Conservation (phyloP, 805 yeast species). For the Saturnispora kantuleensis region DNA sequence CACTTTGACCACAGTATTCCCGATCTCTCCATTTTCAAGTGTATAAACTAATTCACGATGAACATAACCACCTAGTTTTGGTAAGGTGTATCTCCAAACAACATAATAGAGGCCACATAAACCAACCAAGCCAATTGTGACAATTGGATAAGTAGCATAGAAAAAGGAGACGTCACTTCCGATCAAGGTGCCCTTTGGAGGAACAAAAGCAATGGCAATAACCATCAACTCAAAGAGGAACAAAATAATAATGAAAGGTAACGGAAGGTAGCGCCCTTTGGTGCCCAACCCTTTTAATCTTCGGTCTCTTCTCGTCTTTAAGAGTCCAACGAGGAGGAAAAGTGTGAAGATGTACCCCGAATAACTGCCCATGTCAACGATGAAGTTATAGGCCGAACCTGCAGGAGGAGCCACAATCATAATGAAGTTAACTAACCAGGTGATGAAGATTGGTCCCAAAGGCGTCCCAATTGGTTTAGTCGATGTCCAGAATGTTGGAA, state of each 20-base stretch:
- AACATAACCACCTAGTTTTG: slow-evolving; percentile 25
- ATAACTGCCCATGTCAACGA: slow-evolving; percentile 69
- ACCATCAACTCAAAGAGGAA: slow-evolving; percentile 29
- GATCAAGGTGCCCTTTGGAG: slow-evolving; percentile 31
- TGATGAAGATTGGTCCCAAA: slow-evolving; percentile 61
- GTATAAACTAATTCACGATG: slow-evolving; percentile 26
- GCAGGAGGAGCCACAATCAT: slow-evolving; percentile 76
- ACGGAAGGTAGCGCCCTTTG: slow-evolving; percentile 27
- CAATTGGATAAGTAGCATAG: slow-evolving; percentile 33
- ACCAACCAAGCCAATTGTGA: slow-evolving; percentile 27
- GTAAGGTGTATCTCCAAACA: slow-evolving; percentile 30
- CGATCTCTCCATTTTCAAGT: slow-evolving; percentile 31
- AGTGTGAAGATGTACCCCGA: slow-evolving; percentile 72
- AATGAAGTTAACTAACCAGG: slow-evolving; percentile 64
- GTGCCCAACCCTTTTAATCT: slow-evolving; percentile 27
- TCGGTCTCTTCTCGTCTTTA: slow-evolving; percentile 33
- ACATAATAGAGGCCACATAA: slow-evolving; percentile 28
- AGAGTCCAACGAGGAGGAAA: slow-evolving; percentile 51
- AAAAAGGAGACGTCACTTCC: slow-evolving; percentile 35
- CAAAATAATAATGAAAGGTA: slow-evolving; percentile 26
- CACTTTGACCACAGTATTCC: slow-evolving; percentile 32
- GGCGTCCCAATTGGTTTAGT: slow-evolving; percentile 70
- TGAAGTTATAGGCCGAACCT: slow-evolving; percentile 80
- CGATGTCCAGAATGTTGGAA: slow-evolving; percentile 59
- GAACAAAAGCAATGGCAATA: slow-evolving; percentile 34